phyloP scores from a whole-genome alignment of 345 rosid genomes.

The Brassica nigra region DNA sequence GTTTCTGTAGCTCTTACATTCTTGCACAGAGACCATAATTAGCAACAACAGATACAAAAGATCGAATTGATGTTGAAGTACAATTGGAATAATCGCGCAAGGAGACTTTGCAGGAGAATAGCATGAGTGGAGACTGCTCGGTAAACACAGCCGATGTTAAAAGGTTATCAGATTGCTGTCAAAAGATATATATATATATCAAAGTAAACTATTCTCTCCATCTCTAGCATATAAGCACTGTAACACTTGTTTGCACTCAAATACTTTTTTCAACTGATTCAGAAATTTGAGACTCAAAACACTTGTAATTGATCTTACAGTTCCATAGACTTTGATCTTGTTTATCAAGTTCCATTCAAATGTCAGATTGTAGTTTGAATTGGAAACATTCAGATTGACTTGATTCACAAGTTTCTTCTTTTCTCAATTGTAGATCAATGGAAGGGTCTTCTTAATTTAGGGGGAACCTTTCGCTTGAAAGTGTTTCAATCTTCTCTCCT shows the following conservation, averaged over 20 bases:
- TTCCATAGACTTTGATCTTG: too few relatives aligned
- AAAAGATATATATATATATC: slow-evolving; percentile 46
- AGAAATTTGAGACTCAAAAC: too few relatives aligned
- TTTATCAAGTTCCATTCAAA: too few relatives aligned
- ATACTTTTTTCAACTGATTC: neutral
- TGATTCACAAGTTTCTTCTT: neutral
- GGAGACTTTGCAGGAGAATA: slow-evolving; percentile 35
- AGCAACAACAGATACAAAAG: slow-evolving; percentile 54
- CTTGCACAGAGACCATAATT: slow-evolving; percentile 33
- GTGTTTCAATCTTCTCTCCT: neutral
- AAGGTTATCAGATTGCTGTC: slow-evolving; percentile 61
- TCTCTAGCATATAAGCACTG: neutral
- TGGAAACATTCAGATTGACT: too few relatives aligned
- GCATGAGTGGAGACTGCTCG: slow-evolving; percentile 34
- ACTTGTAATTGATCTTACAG: too few relatives aligned
- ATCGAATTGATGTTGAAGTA: slow-evolving; percentile 47
- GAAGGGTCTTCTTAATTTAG: neutral
- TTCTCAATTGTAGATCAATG: slow-evolving; percentile 21
- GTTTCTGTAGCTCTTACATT: neutral
- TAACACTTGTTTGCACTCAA: slow-evolving; percentile 2
- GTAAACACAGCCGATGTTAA: slow-evolving; percentile 33
- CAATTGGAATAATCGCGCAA: slow-evolving; percentile 49
- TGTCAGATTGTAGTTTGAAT: too few relatives aligned
- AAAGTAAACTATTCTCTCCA: slow-evolving; percentile 40
- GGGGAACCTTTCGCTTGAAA: neutral